phyloP scores from a whole-genome alignment of 2,329 filamentous ascomycete genomes.

The Clonostachys byssicola region DNA sequence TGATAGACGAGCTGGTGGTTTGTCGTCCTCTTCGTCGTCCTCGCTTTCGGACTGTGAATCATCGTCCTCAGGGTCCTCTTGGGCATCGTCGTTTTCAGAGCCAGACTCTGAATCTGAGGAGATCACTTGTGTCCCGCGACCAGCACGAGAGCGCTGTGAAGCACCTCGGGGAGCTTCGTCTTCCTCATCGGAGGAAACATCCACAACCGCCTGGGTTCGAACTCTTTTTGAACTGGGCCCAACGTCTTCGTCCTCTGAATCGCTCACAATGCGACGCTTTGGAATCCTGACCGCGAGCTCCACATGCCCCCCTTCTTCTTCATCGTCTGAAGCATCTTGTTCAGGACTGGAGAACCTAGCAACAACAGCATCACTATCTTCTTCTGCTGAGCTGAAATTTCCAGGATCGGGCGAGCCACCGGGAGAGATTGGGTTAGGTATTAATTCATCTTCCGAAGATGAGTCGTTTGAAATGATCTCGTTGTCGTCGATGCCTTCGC shows the following conservation, averaged over 20 bases:
- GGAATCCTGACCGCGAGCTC: neutral
- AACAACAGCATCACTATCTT: neutral
- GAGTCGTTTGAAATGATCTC: constrained; percentile 1
- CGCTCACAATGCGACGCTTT: constrained; percentile 3
- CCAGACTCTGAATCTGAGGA: neutral
- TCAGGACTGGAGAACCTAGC: constrained; percentile 3
- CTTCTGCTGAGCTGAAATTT: neutral
- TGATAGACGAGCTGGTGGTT: neutral
- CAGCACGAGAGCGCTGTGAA: neutral
- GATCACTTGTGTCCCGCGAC: neutral
- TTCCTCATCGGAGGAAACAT: neutral
- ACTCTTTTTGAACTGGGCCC: neutral
- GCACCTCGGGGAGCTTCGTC: neutral
- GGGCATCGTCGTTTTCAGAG: neutral
- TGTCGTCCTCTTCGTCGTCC: neutral
- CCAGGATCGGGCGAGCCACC: neutral
- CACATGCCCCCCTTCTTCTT: neutral
- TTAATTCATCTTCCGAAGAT: constrained; percentile 5
- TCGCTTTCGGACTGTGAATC: neutral
- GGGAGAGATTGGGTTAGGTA: constrained; percentile 3
- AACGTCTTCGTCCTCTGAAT: constrained; percentile 5
- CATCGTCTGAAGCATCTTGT: constrained; percentile 1
- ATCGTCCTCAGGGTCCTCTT: neutral
- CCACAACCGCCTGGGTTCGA: neutral
- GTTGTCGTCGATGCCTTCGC: constrained; percentile 6